Conservation (phyloP, 1,284 basidiomycete species). For the Kwoniella shivajii region DNA sequence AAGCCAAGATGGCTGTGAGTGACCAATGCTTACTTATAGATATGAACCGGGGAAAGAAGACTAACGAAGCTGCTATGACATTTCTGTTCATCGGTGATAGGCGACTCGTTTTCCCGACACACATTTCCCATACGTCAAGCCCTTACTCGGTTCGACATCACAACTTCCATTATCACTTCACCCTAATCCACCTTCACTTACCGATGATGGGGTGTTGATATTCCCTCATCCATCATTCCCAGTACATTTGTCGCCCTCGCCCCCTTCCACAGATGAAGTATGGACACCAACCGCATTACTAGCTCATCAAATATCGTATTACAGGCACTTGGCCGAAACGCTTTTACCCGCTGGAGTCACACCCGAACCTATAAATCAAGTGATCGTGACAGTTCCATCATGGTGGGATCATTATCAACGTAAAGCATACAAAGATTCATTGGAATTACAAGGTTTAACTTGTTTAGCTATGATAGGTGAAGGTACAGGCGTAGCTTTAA, state of each 20-base stretch:
- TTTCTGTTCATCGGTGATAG: too few relatives aligned
- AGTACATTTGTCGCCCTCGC: constrained; percentile 62
- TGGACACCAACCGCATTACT: constrained; percentile 89
- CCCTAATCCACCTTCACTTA: constrained; percentile 39
- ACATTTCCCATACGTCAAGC: constrained; percentile 83
- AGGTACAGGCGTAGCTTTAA: constrained; percentile 87
- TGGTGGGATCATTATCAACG: constrained; percentile 86
- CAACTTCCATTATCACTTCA: constrained; percentile 58
- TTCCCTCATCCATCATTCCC: constrained; percentile 69
- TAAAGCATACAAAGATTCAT: constrained; percentile 84
- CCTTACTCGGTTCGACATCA: constrained; percentile 66
- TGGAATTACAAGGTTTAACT: constrained; percentile 83
- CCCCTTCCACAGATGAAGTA: constrained; percentile 56
- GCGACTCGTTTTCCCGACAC: constrained; percentile 87
- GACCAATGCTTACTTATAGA: too few relatives aligned
- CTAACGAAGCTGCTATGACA: too few relatives aligned
- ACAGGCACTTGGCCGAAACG: constrained; percentile 81
- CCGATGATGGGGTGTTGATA: constrained; percentile 60
- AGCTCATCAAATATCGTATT: constrained; percentile 91
- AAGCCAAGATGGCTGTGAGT: constrained; percentile 82
- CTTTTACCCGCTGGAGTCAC: constrained; percentile 57
- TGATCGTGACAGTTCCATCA: constrained; percentile 81
- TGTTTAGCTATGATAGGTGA: constrained; percentile 87
- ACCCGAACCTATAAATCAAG: constrained; percentile 73
- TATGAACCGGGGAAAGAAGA: too few relatives aligned